These are phyloP conservation scores for Viola odorata DNA, from an alignment of 345 rosid genomes.

Conservation along the genomic window DNA sequence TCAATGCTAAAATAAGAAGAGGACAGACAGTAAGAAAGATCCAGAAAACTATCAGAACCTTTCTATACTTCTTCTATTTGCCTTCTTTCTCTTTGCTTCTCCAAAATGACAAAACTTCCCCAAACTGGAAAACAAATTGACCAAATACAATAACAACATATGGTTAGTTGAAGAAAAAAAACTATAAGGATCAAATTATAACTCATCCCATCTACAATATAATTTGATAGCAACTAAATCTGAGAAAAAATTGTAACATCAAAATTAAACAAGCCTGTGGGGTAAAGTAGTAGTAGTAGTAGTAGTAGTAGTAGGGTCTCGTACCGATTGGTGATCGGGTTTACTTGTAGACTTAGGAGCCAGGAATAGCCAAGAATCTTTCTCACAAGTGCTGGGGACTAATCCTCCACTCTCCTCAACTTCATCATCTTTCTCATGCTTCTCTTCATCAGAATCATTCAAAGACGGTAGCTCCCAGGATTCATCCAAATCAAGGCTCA, in stretches of 20 bases:
- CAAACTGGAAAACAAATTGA: slow-evolving; percentile 9
- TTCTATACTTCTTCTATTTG: neutral
- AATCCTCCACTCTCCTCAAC: no score
- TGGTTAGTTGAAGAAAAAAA: neutral
- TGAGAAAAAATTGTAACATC: no score
- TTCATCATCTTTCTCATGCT: neutral
- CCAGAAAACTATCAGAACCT: no score
- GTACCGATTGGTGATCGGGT: slow-evolving; percentile 3
- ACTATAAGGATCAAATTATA: neutral
- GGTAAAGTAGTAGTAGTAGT: neutral
- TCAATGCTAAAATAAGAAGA: no score
- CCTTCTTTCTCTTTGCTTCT: slow-evolving; percentile 10
- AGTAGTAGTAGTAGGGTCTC: no score
- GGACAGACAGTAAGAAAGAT: no score
- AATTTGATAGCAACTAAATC: no score
- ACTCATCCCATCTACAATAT: no score
- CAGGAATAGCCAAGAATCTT: slow-evolving; percentile 8
- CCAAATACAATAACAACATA: neutral
- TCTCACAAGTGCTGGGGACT: neutral
- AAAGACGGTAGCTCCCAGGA: slow-evolving; percentile 3
- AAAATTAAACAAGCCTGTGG: no score
- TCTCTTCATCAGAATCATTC: slow-evolving; percentile 1
- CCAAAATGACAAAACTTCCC: slow-evolving; percentile 10
- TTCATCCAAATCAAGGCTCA: neutral
- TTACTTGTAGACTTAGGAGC: neutral